Base-by-base conservation (phyloP, 2,329 filamentous ascomycete species). In the Sporothrix inflata region DNA sequence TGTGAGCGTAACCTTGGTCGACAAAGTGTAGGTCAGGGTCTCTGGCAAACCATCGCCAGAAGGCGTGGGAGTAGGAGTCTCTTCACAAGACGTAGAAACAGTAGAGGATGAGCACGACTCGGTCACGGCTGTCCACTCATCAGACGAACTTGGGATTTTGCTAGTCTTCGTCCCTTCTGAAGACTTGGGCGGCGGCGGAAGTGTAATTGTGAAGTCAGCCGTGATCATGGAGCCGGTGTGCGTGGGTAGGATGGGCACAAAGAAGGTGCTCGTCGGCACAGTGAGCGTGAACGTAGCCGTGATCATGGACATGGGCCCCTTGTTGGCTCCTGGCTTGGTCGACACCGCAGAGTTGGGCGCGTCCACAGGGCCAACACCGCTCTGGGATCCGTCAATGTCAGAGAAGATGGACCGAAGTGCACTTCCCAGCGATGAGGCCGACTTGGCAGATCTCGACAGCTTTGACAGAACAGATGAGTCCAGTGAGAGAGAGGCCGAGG, bases 241-340 rank as follows among this genome's bases (percentile, higher is more conserved):
- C 9, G 68, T 69, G 3, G 71, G 71, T 2, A 40, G 2, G 8
- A 61, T 51, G 38, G 57, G 68, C n/a, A 11, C n/a, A 5, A 55
- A 45, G 9, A 63, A 42, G 11, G 53, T 65, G 14, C 40, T 61
- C 5, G 63, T 70, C 19, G 74, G 72, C n/a, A 75, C 4, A 6
- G 63, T 72, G 19, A 75, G 45, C 0, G 70, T 75, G 34, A 76
- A 77, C 68, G 72, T 74, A n/a, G 75, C 76, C 21, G 76, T 77
- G n/a, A 72, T 69, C 63, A 73, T 47, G 4, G 75, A 63, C 19
- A n/a, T 3, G 12, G 42, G 38, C 2, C 11, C 12, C n/a, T 63
- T 51, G 9, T 69, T 21, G 14, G n/a, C 40, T 7, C 71, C 38
- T 2, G 53, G 57, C 19, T 47, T 30, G 16, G 67, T 69, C 16